Evolutionary conservation across 805 yeast species (phyloP).

Genomic region (Cyberlindnera nakhonratchasimensis): DNA sequence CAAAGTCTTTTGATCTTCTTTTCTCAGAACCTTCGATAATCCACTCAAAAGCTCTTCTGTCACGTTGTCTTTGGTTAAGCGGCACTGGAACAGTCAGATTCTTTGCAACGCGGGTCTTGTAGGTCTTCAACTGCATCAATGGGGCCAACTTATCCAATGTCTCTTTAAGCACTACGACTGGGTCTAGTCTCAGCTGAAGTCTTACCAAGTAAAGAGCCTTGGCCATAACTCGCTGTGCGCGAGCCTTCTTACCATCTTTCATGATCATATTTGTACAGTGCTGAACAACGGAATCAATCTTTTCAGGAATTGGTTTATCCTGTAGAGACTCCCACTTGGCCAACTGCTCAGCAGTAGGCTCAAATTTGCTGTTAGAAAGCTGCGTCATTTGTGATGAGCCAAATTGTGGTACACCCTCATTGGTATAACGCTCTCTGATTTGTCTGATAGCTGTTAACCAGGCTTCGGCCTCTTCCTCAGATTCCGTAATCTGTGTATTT

Average conservation of each 20-base stretch:
- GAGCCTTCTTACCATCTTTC: conserved; percentile 86
- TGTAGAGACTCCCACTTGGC: conserved; percentile 50
- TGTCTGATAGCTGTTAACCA: conserved; percentile 45
- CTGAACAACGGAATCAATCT: conserved; percentile 66
- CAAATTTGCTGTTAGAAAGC: conserved; percentile 34
- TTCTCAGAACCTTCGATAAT: conserved; percentile 79
- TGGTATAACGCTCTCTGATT: conserved; percentile 29
- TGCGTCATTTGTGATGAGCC: conserved; percentile 27
- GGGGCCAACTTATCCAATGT: conserved; percentile 84
- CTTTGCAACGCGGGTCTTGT: conserved; percentile 84
- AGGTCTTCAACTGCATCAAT: conserved; percentile 69
- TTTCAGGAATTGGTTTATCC: conserved; percentile 53
- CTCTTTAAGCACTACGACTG: conserved; percentile 68
- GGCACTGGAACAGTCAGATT: conserved; percentile 80
- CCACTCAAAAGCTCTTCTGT: conserved; percentile 87
- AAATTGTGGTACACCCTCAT: conserved; percentile 33
- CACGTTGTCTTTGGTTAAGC: conserved; percentile 74
- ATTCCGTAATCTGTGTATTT: conserved; percentile 10
- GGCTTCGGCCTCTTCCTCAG: conserved; percentile 35
- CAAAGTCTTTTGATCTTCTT: conserved; percentile 73
- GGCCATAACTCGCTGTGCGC: conserved; percentile 68
- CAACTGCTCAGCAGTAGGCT: conserved; percentile 63
- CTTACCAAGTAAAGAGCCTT: conserved; percentile 78
- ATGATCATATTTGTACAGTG: conserved; percentile 83
- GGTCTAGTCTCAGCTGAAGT: conserved; percentile 71